Conservation (phyloP, 371 early-diverging fungal genomes). For the Neoconidiobolus thromboides region DNA sequence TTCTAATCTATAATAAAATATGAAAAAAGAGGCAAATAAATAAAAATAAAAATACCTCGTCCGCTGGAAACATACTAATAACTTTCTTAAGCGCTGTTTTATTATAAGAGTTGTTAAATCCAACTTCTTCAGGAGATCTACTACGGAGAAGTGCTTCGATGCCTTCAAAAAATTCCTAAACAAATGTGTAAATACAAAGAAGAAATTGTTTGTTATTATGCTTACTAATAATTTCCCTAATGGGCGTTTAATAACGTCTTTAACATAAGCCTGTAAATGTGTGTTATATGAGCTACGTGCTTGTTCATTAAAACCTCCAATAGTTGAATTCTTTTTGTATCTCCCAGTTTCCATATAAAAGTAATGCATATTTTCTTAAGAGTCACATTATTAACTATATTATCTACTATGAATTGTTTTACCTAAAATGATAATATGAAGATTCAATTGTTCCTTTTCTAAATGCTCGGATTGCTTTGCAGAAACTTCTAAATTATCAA, state of each 20-base stretch:
- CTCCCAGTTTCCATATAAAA: constrained; percentile 54
- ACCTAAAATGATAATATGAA: constrained; percentile 68
- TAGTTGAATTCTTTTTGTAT: constrained; percentile 34
- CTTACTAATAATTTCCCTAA: constrained; percentile 61
- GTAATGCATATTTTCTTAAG: constrained; percentile 78
- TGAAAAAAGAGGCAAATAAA: background rate
- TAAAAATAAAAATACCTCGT: constrained; percentile 31
- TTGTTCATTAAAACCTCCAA: constrained; percentile 64
- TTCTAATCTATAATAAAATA: constrained; percentile 29
- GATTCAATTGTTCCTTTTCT: constrained; percentile 83
- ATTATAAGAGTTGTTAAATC: constrained; percentile 66
- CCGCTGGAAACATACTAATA: constrained; percentile 57
- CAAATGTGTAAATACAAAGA: background rate
- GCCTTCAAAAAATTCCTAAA: constrained; percentile 86
- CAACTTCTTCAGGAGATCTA: constrained; percentile 58
- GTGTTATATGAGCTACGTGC: constrained; percentile 66
- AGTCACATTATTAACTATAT: background rate
- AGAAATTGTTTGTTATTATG: background rate
- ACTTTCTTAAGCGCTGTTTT: constrained; percentile 72
- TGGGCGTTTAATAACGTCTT: constrained; percentile 68
- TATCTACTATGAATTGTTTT: constrained; percentile 6
- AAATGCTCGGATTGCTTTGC: constrained; percentile 59
- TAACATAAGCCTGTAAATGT: constrained; percentile 62
- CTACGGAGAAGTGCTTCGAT: constrained; percentile 63
- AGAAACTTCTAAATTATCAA: constrained; percentile 72